Percentiles rank a stretch among this genome's conserved stretches.
Evolutionary conservation across 2,329 filamentous ascomycete species (phyloP).

Genomic region (Cercospora citrullina): DNA sequence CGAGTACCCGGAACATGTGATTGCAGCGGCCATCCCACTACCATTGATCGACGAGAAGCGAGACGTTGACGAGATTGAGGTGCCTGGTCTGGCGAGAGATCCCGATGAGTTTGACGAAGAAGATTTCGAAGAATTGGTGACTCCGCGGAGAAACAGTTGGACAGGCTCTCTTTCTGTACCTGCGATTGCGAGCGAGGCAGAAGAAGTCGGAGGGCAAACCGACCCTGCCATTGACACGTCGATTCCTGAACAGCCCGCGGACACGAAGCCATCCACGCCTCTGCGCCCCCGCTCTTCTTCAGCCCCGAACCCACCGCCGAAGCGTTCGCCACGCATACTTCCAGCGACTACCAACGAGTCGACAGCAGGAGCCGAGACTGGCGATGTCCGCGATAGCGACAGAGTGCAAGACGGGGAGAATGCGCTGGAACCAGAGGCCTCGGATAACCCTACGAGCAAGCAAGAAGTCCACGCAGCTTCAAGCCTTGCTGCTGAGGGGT

Average conservation of each 20-base stretch:
- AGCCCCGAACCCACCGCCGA: background rate
- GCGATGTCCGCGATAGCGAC: background rate
- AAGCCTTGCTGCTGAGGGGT: constrained; percentile 20
- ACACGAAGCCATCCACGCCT: background rate
- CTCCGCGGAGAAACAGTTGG: constrained; percentile 30
- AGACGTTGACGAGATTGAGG: constrained; percentile 78
- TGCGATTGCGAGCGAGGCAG: background rate
- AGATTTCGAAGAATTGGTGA: constrained; percentile 25
- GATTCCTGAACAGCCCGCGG: background rate
- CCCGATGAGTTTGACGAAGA: constrained; percentile 55
- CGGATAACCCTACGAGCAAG: constrained; percentile 10
- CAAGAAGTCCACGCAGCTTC: constrained; percentile 28
- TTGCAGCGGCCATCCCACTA: constrained; percentile 64
- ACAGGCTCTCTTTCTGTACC: constrained; percentile 12
- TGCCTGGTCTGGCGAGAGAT: constrained; percentile 68
- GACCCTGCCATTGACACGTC: background rate
- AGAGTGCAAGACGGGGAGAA: background rate
- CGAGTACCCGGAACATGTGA: constrained; percentile 39
- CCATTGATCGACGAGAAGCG: constrained; percentile 62
- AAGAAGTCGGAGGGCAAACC: background rate
- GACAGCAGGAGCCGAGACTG: constrained; percentile 12
- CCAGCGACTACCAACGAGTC: constrained; percentile 12
- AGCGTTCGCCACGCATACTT: background rate
- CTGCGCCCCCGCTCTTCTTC: constrained; percentile 3
- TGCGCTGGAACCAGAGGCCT: background rate